phyloP scores from a whole-genome alignment of 495 filamentous ascomycete species.

The Peziza echinospora region DNA sequence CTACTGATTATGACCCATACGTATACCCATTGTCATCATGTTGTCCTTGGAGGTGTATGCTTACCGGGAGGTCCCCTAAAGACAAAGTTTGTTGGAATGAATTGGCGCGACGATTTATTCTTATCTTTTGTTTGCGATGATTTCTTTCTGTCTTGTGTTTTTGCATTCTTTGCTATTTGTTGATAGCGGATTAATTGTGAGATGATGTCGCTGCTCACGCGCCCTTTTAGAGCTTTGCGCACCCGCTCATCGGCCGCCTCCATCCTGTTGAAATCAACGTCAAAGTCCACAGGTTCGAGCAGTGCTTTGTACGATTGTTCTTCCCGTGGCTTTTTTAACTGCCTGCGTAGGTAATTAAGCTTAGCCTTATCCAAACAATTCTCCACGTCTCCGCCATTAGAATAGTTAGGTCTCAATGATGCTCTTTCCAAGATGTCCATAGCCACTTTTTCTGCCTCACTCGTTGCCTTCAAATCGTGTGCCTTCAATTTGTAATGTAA shows the following conservation, averaged over 20 bases:
- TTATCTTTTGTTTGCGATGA: no score
- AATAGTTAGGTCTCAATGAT: slow-evolving; percentile 30
- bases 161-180: no score
- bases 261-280: not conserved
- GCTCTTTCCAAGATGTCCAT: slow-evolving; percentile 24
- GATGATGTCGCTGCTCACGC: not conserved
- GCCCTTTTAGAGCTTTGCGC: not conserved
- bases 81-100: slow-evolving; percentile 1
- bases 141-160: no score
- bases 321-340: slow-evolving; percentile 1
- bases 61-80: not conserved
- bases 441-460: slow-evolving; percentile 22
- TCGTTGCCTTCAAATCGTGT: slow-evolving; percentile 25
- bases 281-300: not conserved
- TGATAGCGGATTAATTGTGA: no score
- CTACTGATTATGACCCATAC: not conserved
- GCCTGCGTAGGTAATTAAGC: slow-evolving; percentile 5
- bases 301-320: not conserved
- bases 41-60: no score
- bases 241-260: not conserved
- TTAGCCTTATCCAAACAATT: slow-evolving; percentile 16
- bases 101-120: no score
- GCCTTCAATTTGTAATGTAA: slow-evolving; percentile 34
- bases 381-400: slow-evolving; percentile 32
- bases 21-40: no score